Percentiles rank a stretch among this genome's conserved stretches.
Conservation (phyloP, 2,329 filamentous ascomycete genomes). For the Trichoderma atrobrunneum region DNA sequence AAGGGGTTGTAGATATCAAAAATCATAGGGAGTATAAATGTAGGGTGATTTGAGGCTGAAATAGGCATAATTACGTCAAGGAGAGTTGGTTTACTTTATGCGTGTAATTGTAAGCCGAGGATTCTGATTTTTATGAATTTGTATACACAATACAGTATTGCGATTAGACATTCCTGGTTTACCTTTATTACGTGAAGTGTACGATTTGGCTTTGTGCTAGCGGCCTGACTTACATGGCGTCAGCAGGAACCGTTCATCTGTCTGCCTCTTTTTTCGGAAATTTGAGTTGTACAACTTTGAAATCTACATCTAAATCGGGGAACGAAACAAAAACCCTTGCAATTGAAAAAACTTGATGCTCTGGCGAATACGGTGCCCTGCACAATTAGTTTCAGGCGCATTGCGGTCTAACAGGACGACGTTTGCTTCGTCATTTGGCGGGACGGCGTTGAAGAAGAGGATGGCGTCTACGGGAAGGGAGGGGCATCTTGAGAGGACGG, state of each 20-base stretch:
- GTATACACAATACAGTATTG: background rate
- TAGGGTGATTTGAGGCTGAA: background rate
- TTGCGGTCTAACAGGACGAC: background rate
- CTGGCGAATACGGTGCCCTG: background rate
- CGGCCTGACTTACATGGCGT: background rate
- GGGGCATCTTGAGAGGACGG: constrained; percentile 46
- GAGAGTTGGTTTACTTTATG: constrained; percentile 1
- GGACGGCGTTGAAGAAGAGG: background rate
- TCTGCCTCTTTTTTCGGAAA: background rate
- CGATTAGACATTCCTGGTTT: background rate
- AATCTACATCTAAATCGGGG: background rate
- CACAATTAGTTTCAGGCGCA: background rate
- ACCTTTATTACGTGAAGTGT: background rate
- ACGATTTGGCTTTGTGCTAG: background rate
- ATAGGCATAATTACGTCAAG: background rate
- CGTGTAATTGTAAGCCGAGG: background rate
- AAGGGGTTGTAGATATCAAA: constrained; percentile 14
- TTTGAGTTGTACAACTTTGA: background rate
- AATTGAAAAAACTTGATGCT: background rate
- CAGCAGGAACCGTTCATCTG: background rate
- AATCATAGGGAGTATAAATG: constrained; percentile 3
- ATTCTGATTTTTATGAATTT: background rate
- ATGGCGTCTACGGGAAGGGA: background rate
- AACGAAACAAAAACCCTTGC: background rate
- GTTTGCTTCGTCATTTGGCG: background rate